Evolutionary conservation across 805 yeast genomes (phyloP).

Genomic region (Diddensiella transvaalensis): DNA sequence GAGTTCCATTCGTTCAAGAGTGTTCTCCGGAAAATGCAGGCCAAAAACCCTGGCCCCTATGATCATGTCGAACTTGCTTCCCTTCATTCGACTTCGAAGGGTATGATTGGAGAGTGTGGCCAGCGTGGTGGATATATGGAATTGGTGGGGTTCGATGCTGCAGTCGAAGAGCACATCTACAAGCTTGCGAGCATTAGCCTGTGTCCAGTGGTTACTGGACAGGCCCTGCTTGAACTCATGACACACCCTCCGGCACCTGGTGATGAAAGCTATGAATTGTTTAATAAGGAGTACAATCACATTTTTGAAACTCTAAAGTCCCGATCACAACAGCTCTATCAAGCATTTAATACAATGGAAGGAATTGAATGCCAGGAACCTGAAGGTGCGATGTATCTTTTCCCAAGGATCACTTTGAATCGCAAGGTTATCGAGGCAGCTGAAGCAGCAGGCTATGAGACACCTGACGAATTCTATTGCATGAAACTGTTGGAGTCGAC

Average conservation of each 20-base stretch:
- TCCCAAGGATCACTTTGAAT: conserved; percentile 72
- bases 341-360: conserved; percentile 72
- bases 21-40: conserved; percentile 63
- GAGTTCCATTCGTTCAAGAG: conserved; percentile 81
- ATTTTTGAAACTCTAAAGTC: conserved; percentile 60
- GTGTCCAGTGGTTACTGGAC: conserved; percentile 95
- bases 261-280: conserved; percentile 67
- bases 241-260: conserved; percentile 83
- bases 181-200: conserved; percentile 87
- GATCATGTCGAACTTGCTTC: conserved; percentile 84
- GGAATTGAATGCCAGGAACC: conserved; percentile 87
- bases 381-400: conserved; percentile 96
- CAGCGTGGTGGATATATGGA: conserved; percentile 99
- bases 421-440: conserved; percentile 63
- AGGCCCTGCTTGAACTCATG: conserved; percentile 89
- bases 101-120: conserved; percentile 98
- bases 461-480: conserved; percentile 88
- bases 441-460: conserved; percentile 44
- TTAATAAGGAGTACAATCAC: conserved; percentile 54
- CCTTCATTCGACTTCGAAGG: conserved; percentile 95
- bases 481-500: conserved; percentile 75
- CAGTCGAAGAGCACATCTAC: conserved; percentile 64
- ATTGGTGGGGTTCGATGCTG: conserved; percentile 70
- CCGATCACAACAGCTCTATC: conserved; percentile 62
- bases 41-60: conserved; percentile 50